phyloP scores from a whole-genome alignment of 2,329 filamentous ascomycete genomes.

The Phialophora tarda region DNA sequence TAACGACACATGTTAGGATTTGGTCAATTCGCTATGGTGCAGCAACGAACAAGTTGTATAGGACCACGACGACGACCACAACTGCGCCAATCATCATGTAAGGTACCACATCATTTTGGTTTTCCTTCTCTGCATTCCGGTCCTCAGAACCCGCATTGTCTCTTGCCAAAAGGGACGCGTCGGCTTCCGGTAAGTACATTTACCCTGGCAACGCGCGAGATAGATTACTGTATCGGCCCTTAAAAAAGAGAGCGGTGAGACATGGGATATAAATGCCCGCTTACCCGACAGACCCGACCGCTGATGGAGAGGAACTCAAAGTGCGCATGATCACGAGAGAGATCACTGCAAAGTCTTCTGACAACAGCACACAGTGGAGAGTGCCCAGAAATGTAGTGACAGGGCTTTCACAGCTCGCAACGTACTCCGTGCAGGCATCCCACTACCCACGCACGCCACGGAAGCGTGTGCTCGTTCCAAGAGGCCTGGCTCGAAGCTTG shows the following conservation, averaged over 20 bases:
- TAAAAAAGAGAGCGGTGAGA: neutral
- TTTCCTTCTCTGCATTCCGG: neutral
- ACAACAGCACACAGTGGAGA: neutral
- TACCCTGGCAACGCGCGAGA: neutral
- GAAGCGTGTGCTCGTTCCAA: neutral
- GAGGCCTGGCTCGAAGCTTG: neutral
- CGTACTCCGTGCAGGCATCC: neutral
- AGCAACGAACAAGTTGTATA: neutral
- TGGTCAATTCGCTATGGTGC: neutral
- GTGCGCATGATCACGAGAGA: neutral
- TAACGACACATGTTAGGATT: neutral
- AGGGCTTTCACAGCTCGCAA: neutral
- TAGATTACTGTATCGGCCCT: neutral
- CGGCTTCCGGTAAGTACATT: neutral
- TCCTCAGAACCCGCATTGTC: neutral
- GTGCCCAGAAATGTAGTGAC: neutral
- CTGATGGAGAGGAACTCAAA: neutral
- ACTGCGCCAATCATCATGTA: constrained; percentile 1
- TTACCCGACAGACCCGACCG: neutral
- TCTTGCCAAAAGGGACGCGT: neutral
- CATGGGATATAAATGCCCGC: neutral
- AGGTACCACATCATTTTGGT: neutral
- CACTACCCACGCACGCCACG: neutral
- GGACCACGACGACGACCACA: neutral
- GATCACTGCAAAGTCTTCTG: neutral